These are phyloP conservation scores for Fimicolochytrium jonesii DNA, from an alignment of 192 early-diverging fungal genomes.

Conservation along the genomic window DNA sequence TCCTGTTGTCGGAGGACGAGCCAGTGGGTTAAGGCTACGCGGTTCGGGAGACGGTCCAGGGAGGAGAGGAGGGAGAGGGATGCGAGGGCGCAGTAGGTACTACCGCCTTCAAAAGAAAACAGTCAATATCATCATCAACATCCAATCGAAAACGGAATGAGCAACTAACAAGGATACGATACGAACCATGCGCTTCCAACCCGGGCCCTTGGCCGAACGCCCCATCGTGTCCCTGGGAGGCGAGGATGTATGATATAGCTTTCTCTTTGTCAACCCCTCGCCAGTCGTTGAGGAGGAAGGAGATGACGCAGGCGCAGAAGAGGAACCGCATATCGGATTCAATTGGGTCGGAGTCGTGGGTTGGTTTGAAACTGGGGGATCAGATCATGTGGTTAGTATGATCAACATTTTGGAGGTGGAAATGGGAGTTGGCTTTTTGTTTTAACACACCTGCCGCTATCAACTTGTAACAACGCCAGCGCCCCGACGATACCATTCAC, in stretches of 20 bases:
- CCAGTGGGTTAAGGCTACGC: conserved; percentile 65
- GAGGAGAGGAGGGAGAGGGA: conserved; percentile 68
- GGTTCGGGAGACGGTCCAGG: conserved; percentile 33
- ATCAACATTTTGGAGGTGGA: too few species aligned
- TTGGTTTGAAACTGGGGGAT: conserved; percentile 59
- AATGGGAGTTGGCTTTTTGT: not conserved
- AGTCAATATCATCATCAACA: not conserved
- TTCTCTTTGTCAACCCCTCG: conserved; percentile 66
- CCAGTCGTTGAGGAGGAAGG: conserved; percentile 85
- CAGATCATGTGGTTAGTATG: not conserved
- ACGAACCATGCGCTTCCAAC: conserved; percentile 76
- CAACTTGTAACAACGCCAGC: conserved; percentile 64
- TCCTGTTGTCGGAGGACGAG: conserved; percentile 74
- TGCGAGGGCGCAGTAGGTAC: conserved; percentile 84
- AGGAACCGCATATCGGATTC: conserved; percentile 90
- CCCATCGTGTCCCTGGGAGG: conserved; percentile 61
- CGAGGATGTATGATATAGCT: conserved; percentile 56
- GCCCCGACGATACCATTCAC: conserved; percentile 55
- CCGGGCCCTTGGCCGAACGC: conserved; percentile 75
- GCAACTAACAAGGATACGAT: too few species aligned
- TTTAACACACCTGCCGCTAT: conserved; percentile 63
- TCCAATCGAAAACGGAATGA: not conserved
- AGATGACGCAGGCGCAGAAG: conserved; percentile 84
- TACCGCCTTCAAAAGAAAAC: conserved; percentile 56
- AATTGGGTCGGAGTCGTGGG: conserved; percentile 52